Conservation (phyloP, 129 eudicot species). For the Centrapalus pauciflorus region DNA sequence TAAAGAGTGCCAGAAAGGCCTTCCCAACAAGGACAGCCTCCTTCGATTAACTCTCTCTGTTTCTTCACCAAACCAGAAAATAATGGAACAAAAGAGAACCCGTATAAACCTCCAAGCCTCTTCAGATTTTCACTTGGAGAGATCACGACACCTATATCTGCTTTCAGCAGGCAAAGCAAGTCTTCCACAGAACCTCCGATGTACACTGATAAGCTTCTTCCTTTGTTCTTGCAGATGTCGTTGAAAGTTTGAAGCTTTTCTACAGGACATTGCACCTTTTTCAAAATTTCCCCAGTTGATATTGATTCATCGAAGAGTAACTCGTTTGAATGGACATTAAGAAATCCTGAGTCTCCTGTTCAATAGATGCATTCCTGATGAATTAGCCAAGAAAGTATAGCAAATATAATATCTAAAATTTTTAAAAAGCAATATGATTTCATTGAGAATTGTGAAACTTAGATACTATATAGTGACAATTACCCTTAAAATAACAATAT, state of each 20-base stretch:
- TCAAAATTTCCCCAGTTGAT: conserved; percentile 48
- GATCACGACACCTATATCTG: conserved; percentile 57
- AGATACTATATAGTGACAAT: no score
- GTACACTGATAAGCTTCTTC: conserved; percentile 36
- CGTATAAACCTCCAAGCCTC: conserved; percentile 43
- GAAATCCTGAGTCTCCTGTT: conserved; percentile 29
- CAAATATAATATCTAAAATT: neutral
- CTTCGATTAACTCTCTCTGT: conserved; percentile 44
- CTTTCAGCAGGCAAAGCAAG: conserved; percentile 47
- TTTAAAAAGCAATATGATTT: no score
- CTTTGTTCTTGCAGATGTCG: conserved; percentile 18
- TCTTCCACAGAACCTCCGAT: conserved; percentile 63
- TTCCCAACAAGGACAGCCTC: conserved; percentile 29
- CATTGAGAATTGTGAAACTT: no score
- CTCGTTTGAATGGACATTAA: conserved; percentile 44
- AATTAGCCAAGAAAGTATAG: neutral
- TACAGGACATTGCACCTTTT: conserved; percentile 41
- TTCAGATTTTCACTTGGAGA: conserved; percentile 38
- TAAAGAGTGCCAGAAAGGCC: conserved; percentile 44
- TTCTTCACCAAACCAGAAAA: conserved; percentile 52
- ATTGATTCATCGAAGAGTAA: conserved; percentile 36
- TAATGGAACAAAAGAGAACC: conserved; percentile 53
- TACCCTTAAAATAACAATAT: no score
- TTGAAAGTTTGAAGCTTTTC: conserved; percentile 55
- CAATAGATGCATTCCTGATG: neutral